These are phyloP conservation scores for Leccinum longicurvipes DNA, from an alignment of 768 basidiomycete genomes.

Conservation along the genomic window DNA sequence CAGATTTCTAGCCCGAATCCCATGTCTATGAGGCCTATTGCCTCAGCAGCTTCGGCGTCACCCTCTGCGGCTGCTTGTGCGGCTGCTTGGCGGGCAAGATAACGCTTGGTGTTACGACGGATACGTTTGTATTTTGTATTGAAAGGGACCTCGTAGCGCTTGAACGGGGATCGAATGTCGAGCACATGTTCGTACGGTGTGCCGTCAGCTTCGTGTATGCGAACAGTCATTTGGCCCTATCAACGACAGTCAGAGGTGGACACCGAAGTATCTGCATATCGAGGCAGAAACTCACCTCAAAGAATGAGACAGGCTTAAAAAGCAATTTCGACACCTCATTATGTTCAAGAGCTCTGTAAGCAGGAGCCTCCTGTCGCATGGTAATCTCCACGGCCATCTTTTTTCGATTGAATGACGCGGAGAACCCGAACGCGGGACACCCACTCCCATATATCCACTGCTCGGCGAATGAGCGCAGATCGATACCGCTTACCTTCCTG, in stretches of 20 bases:
- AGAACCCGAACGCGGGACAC: conserved; percentile 87
- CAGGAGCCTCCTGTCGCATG: conserved; percentile 86
- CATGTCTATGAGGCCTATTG: conserved; percentile 92
- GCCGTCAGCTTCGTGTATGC: conserved; percentile 98
- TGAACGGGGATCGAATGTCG: conserved; percentile 81
- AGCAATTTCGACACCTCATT: conserved; percentile 63
- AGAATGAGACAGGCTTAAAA: conserved; percentile 82
- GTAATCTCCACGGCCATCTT: conserved; percentile 97
- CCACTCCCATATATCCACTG: conserved; percentile 99
- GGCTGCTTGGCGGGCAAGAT: conserved; percentile 87
- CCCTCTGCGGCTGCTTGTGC: conserved; percentile 92
- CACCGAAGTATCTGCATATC: not conserved
- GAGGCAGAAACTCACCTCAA: conserved; percentile 58
- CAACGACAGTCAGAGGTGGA: conserved; percentile 5
- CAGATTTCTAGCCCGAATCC: conserved; percentile 91
- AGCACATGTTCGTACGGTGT: conserved; percentile 98
- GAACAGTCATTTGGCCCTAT: conserved; percentile 96
- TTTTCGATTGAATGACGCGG: conserved; percentile 92
- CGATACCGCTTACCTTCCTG: conserved; percentile 89
- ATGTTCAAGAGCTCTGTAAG: conserved; percentile 61
- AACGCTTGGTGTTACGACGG: conserved; percentile 94
- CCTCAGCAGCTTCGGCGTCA: conserved; percentile 87
- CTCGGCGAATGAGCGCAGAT: conserved; percentile 89
- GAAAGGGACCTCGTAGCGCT: conserved; percentile 97
- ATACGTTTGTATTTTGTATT: conserved; percentile 98